phyloP scores from a whole-genome alignment of 1,139 yeast species.

The Yamadazyma siamensis region DNA sequence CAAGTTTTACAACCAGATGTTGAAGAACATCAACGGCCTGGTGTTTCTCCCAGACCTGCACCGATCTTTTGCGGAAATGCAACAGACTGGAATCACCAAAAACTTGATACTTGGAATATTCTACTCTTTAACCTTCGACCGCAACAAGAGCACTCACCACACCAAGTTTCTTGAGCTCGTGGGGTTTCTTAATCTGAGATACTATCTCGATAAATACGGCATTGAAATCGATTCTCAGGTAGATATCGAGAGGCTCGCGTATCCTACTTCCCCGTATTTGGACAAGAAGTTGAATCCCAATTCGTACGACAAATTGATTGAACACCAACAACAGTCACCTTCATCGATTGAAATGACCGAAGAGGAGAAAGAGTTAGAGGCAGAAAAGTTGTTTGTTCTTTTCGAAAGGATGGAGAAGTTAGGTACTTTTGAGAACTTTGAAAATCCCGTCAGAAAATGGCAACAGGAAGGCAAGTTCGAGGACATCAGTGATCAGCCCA shows the following conservation, averaged over 20 bases:
- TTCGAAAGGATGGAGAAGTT: slow-evolving; percentile 46
- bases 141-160: slow-evolving; percentile 9
- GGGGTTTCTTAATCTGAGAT: slow-evolving; percentile 20
- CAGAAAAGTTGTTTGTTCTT: slow-evolving; percentile 47
- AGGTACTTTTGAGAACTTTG: slow-evolving; percentile 41
- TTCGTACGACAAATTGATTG: slow-evolving; percentile 1
- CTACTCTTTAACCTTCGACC: slow-evolving; percentile 16
- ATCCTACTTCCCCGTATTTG: slow-evolving; percentile 14
- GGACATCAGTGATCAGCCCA: slow-evolving; percentile 12
- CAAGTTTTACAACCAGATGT: slow-evolving; percentile 9
- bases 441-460: slow-evolving; percentile 40
- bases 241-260: slow-evolving; percentile 14
- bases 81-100: slow-evolving; percentile 14
- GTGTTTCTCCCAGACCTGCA: slow-evolving; percentile 7
- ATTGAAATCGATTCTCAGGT: slow-evolving; percentile 16
- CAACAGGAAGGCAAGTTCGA: slow-evolving; percentile 33
- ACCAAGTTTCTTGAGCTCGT: slow-evolving; percentile 19
- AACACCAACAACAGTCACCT: neutral
- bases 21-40: slow-evolving; percentile 9
- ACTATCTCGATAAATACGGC: slow-evolving; percentile 15
- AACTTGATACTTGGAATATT: slow-evolving; percentile 17
- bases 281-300: slow-evolving; percentile 4
- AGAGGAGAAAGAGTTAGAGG: slow-evolving; percentile 54
- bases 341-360: slow-evolving; percentile 29
- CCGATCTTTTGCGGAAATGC: slow-evolving; percentile 9